phyloP scores from a whole-genome alignment of 192 early-diverging fungal genomes.

The Globomyces pollinis-pini region DNA sequence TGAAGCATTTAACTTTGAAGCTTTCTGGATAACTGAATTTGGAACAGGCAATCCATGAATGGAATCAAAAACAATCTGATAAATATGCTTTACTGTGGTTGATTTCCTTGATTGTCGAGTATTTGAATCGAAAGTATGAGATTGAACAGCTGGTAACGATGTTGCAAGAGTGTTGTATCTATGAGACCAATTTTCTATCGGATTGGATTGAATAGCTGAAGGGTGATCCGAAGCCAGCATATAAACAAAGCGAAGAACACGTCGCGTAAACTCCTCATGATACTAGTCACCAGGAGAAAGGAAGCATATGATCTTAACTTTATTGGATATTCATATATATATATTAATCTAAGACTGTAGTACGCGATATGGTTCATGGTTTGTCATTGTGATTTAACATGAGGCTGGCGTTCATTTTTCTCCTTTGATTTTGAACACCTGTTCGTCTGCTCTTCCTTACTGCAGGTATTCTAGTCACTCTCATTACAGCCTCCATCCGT shows the following conservation, averaged over 20 bases:
- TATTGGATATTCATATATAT: too few relatives aligned
- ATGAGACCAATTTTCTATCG: background rate
- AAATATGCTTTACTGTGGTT: background rate
- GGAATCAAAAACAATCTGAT: slow-evolving; percentile 1
- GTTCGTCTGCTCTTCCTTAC: too few relatives aligned
- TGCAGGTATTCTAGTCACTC: too few relatives aligned
- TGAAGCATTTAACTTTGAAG: slow-evolving; percentile 3
- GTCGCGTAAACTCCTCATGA: background rate
- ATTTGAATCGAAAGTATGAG: background rate
- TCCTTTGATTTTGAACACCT: too few relatives aligned
- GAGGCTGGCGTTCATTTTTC: too few relatives aligned
- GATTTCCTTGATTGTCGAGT: background rate
- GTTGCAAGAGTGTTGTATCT: background rate
- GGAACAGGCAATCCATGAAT: slow-evolving; percentile 3
- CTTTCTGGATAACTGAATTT: background rate
- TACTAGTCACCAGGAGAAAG: too few relatives aligned
- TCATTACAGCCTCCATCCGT: too few relatives aligned
- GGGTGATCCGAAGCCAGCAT: too few relatives aligned
- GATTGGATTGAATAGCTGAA: background rate
- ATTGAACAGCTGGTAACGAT: background rate
- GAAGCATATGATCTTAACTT: too few relatives aligned
- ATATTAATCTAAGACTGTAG: background rate
- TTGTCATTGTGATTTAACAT: too few relatives aligned
- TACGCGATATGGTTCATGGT: background rate
- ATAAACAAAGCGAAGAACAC: too few relatives aligned